Evolutionary conservation across 345 rosid genomes (phyloP), one percentile per base, ranked within the genome.

Genomic region (Pelargonium nanum): DNA sequence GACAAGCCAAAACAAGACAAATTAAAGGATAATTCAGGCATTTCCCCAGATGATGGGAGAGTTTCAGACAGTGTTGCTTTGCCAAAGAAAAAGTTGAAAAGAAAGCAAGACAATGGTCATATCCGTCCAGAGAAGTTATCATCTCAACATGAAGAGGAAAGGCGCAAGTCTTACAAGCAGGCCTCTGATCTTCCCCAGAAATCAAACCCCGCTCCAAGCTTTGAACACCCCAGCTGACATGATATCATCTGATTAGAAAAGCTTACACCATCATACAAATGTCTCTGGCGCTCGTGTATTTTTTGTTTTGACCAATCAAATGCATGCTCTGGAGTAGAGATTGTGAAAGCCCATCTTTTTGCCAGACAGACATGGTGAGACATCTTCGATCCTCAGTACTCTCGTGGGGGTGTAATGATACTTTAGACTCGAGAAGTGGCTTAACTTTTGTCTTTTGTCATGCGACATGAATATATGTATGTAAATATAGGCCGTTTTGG

Each of bases 1-100:
- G 96, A 86, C 40, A 74, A 65, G 75, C 54, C 53, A 28, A 88
- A 86, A 66, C 81, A 72, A 50, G 92, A 80, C 55, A 83, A 81
- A 71, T 61, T 66, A 67, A 83, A 78, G 71, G 84, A 78, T 50
- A 58, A 65, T 62, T 67, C 74, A 55, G 69, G 77, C 75, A 68
- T 56, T 67, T 67, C 80, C 56, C 30, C 60, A 57, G 84, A 77
- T 2, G 87, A 82, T 20, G 58, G 67, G 13, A 88, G 82, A 76
- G 24, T 65, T 26, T 73, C 44, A 19, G 86, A 82, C 19, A 80
- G 67, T n/a, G n/a, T n/a, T 23, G 59, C 68, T 22, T 9, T 58
- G 51, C 48, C 61, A 6, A 81, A 82, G 80, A 82, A 84, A 58
- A 84, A 74, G 75, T 71, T 54, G 9, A 86, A 79, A 74, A 78